A percentile compares a stretch with the other conserved stretches of the same genome.
phyloP scores from a whole-genome alignment of 1,139 yeast genomes.

The Pichia sp. region DNA sequence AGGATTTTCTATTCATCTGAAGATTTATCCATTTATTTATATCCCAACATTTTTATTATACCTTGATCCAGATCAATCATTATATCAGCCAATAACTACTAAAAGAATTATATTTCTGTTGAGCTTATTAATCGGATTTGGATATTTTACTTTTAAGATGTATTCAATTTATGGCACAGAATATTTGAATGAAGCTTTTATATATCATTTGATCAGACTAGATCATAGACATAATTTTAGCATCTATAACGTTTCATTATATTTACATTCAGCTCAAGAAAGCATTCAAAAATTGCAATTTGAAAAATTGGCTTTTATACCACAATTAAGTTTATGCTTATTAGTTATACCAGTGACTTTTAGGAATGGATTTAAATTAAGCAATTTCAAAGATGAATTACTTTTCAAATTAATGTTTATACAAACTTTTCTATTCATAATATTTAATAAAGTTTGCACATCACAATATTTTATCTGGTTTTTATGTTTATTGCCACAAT shows the following conservation, averaged over 20 bases:
- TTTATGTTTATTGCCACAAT: conserved; percentile 74
- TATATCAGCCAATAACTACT: conserved; percentile 36
- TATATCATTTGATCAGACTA: conserved; percentile 74
- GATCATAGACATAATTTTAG: conserved; percentile 97
- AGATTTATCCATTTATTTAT: conserved; percentile 86
- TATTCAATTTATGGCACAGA: conserved; percentile 64
- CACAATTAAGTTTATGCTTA: conserved; percentile 63
- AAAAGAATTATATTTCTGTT: conserved; percentile 42
- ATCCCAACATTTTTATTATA: conserved; percentile 47
- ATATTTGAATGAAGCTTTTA: conserved; percentile 70
- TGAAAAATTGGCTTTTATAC: conserved; percentile 67
- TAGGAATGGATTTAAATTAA: conserved; percentile 21
- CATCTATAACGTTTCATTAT: conserved; percentile 71
- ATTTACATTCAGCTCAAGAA: conserved; percentile 47
- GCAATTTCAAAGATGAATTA: background rate
- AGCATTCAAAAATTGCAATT: conserved; percentile 13
- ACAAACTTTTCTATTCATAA: conserved; percentile 88
- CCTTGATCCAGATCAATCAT: conserved; percentile 28
- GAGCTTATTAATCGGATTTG: conserved; percentile 39
- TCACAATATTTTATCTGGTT: conserved; percentile 95
- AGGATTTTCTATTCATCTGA: conserved; percentile 83
- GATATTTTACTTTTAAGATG: conserved; percentile 49
- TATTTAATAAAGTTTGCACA: conserved; percentile 91
- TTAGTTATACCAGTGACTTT: conserved; percentile 52
- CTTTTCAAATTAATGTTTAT: conserved; percentile 63